Evolutionary conservation across 805 yeast genomes (phyloP).

Genomic region (Grigorovia transvaalensis): DNA sequence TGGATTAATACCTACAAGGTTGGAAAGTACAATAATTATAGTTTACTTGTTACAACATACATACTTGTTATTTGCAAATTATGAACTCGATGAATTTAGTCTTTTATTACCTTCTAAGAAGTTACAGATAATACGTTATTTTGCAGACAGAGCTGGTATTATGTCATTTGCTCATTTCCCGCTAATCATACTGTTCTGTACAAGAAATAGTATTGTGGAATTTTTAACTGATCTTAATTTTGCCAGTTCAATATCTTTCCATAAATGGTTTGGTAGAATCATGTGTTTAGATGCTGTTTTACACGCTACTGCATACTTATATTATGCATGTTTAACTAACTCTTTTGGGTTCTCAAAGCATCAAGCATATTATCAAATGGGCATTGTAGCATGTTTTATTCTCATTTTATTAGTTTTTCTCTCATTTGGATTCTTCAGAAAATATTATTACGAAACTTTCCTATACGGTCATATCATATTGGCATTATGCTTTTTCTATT

Average conservation of each 20-base stretch:
- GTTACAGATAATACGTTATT: slow-evolving; percentile 18
- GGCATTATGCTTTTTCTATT: slow-evolving; percentile 33
- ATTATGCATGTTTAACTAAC: slow-evolving; percentile 24
- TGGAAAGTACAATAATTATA: slow-evolving; percentile 12
- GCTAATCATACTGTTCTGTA: slow-evolving; percentile 49
- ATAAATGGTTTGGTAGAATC: slow-evolving; percentile 44
- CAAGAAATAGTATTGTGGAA: slow-evolving; percentile 60
- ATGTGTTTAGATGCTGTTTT: slow-evolving; percentile 30
- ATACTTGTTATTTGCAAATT: slow-evolving; percentile 6
- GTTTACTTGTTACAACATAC: slow-evolving; percentile 14
- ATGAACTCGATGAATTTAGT: slow-evolving; percentile 12
- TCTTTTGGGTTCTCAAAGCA: slow-evolving; percentile 5
- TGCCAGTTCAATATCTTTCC: slow-evolving; percentile 54
- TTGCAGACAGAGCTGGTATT: slow-evolving; percentile 41
- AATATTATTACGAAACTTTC: slow-evolving; percentile 36
- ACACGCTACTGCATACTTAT: slow-evolving; percentile 33
- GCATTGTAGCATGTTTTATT: slow-evolving; percentile 30
- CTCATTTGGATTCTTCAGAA: slow-evolving; percentile 28
- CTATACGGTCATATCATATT: slow-evolving; percentile 35
- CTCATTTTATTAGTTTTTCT: slow-evolving; percentile 21
- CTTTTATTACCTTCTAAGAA: slow-evolving; percentile 8
- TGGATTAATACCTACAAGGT: slow-evolving; percentile 17
- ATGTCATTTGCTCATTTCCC: slow-evolving; percentile 42
- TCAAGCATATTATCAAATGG: slow-evolving; percentile 32
- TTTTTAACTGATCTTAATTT: slow-evolving; percentile 53